A percentile compares a stretch with the other conserved stretches of the same genome.
These are phyloP conservation scores for Microdochium nivale DNA, from an alignment of 2,329 filamentous ascomycete species.

Conservation along the genomic window DNA sequence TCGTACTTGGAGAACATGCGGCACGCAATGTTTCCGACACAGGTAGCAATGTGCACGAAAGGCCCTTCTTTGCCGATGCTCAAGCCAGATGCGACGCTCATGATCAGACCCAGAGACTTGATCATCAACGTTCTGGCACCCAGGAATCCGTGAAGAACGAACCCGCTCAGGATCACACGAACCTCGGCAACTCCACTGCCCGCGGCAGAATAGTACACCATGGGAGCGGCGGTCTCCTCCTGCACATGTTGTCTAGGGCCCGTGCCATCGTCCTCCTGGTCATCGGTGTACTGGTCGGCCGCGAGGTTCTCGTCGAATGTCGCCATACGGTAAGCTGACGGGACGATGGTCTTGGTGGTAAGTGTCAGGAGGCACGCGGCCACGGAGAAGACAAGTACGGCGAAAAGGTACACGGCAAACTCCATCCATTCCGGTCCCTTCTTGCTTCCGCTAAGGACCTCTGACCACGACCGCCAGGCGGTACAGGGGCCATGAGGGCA, in stretches of 20 bases:
- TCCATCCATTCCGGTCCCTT: slow-evolving; percentile 57
- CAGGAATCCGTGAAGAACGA: slow-evolving; percentile 91
- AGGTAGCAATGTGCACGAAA: slow-evolving; percentile 95
- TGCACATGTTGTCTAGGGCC: slow-evolving; percentile 23
- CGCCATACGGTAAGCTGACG: slow-evolving; percentile 75
- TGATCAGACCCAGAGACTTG: slow-evolving; percentile 74
- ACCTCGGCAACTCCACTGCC: slow-evolving; percentile 96
- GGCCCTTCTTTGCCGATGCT: slow-evolving; percentile 92
- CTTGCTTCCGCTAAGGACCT: slow-evolving; percentile 33
- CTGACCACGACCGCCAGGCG: slow-evolving; percentile 49
- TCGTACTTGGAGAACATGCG: slow-evolving; percentile 94
- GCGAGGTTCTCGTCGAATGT: slow-evolving; percentile 91
- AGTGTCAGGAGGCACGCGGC: slow-evolving; percentile 73
- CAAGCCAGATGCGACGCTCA: slow-evolving; percentile 86
- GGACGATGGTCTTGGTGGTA: slow-evolving; percentile 87
- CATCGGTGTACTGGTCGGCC: slow-evolving; percentile 44
- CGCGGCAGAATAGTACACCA: slow-evolving; percentile 92
- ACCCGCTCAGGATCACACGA: slow-evolving; percentile 94
- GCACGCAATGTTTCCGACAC: slow-evolving; percentile 90
- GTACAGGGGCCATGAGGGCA: slow-evolving; percentile 47
- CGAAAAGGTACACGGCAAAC: slow-evolving; percentile 65
- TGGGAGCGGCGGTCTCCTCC: slow-evolving; percentile 44
- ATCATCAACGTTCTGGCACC: slow-evolving; percentile 79
- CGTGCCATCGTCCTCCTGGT: slow-evolving; percentile 31
- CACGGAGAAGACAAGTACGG: slow-evolving; percentile 61